A percentile compares a stretch with the other conserved stretches of the same genome.
These are phyloP conservation scores for Vickermania ingenoplastis DNA, from an alignment of 208 protist species.

Conservation along the genomic window DNA sequence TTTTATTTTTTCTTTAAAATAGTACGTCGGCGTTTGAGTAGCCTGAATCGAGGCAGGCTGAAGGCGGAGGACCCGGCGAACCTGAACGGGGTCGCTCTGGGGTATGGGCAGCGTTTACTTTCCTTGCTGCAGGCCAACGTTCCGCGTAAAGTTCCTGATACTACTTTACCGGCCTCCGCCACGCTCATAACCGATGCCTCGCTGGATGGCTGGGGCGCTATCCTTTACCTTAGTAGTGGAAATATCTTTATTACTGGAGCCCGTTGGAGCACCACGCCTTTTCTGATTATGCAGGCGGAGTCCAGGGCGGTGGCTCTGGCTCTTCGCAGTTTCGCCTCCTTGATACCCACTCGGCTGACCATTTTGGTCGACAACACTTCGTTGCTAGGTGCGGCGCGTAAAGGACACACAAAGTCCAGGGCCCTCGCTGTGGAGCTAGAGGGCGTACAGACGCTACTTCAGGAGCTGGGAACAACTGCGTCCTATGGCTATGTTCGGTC, in stretches of 20 bases:
- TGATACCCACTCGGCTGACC: neutral
- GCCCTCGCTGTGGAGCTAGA: too few relatives aligned
- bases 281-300: slow-evolving; percentile 7
- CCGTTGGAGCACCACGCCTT: neutral
- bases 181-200: slow-evolving; percentile 9
- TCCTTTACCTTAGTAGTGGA: neutral
- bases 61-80: neutral
- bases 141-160: neutral
- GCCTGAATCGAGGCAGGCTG: neutral
- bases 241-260: neutral
- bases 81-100: neutral
- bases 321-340: neutral
- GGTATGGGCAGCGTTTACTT: neutral
- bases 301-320: slow-evolving; percentile 4
- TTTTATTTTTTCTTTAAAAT: slow-evolving; percentile 2
- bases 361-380: neutral
- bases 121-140: neutral
- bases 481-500: too few relatives aligned
- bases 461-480: too few relatives aligned
- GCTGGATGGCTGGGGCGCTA: slow-evolving; percentile 5
- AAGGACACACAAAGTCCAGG: neutral
- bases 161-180: neutral
- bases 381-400: neutral
- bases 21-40: neutral
- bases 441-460: too few relatives aligned